Percentiles rank a stretch among this genome's conserved stretches.
Conservation (phyloP, 208 protist species). For the Eutreptiella sp. region DNA sequence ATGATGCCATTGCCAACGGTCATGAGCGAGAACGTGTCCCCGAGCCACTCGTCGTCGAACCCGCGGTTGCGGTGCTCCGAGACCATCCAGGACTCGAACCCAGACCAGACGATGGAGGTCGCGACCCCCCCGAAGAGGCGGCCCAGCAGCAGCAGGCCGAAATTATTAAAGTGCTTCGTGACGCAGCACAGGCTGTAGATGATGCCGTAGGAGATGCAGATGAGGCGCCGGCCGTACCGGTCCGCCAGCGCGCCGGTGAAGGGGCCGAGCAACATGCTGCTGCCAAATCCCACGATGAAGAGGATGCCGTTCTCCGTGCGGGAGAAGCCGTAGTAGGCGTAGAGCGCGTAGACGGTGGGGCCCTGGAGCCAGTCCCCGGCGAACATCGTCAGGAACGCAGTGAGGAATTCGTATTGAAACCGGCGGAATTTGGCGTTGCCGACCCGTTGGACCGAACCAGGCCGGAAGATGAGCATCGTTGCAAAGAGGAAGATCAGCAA, state of each 20-base stretch:
- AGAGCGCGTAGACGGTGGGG: conserved; percentile 58
- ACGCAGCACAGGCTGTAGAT: conserved; percentile 6
- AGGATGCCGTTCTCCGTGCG: conserved; percentile 41
- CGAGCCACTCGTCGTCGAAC: conserved; percentile 13
- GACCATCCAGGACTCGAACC: conserved; percentile 71
- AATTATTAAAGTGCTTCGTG: conserved; percentile 2
- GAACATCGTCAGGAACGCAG: neutral
- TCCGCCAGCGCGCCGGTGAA: conserved; percentile 45
- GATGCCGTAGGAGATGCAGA: conserved; percentile 2
- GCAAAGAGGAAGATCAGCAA: too few species aligned
- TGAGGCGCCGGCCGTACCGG: conserved; percentile 35
- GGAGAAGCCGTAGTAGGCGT: conserved; percentile 48
- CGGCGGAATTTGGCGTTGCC: neutral
- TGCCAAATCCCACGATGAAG: conserved; percentile 54
- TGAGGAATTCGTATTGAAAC: conserved; percentile 3
- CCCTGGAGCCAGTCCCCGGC: conserved; percentile 27
- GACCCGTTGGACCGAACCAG: too few species aligned
- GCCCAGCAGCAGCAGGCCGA: conserved; percentile 39
- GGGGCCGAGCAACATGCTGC: conserved; percentile 51
- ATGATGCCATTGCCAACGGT: conserved; percentile 44
- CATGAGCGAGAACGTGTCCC: conserved; percentile 40
- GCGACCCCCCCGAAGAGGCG: conserved; percentile 50
- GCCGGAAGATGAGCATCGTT: too few species aligned
- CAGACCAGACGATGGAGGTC: conserved; percentile 55
- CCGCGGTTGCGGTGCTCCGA: conserved; percentile 35